Percentiles rank a stretch among this genome's conserved stretches.
Evolutionary conservation across 805 yeast species (phyloP).

Genomic region (Lipomyces kockii): DNA sequence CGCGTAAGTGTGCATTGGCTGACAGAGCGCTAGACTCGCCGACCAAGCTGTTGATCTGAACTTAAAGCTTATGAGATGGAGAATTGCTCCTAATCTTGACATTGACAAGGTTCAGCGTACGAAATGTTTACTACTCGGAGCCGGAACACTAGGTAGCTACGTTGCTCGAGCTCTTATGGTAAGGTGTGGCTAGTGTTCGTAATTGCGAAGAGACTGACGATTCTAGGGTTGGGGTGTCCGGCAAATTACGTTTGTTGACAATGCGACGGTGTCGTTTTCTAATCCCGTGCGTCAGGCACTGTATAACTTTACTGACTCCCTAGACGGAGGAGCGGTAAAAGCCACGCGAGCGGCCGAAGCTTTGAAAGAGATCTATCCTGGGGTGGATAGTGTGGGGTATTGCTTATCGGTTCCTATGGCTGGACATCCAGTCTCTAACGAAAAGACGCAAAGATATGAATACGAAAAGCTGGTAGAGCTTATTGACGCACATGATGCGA

Average conservation of each 20-base stretch:
- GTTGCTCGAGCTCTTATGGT: constrained; percentile 75
- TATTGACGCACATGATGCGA: constrained; percentile 70
- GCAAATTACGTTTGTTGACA: constrained; percentile 85
- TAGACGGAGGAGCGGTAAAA: constrained; percentile 73
- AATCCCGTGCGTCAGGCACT: constrained; percentile 96
- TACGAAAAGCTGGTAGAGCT: constrained; percentile 59
- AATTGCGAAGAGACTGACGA: not conserved
- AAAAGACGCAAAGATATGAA: constrained; percentile 54
- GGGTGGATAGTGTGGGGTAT: constrained; percentile 60
- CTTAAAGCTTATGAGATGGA: constrained; percentile 93
- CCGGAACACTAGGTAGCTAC: constrained; percentile 95
- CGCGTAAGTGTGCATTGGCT: not conserved
- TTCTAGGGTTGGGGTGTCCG: constrained; percentile 87
- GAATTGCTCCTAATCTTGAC: constrained; percentile 82
- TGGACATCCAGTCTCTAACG: constrained; percentile 80
- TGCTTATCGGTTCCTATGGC: constrained; percentile 89
- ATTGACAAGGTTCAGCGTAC: constrained; percentile 64
- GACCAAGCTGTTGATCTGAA: constrained; percentile 93
- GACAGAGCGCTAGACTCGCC: constrained; percentile 55
- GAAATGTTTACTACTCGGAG: constrained; percentile 81
- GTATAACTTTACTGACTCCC: constrained; percentile 79
- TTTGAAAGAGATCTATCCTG: constrained; percentile 75
- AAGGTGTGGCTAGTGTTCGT: not conserved
- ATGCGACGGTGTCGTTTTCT: constrained; percentile 84
- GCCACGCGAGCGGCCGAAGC: constrained; percentile 79